phyloP scores from a whole-genome alignment of 208 protist species.

The Acanthamoeba quina region DNA sequence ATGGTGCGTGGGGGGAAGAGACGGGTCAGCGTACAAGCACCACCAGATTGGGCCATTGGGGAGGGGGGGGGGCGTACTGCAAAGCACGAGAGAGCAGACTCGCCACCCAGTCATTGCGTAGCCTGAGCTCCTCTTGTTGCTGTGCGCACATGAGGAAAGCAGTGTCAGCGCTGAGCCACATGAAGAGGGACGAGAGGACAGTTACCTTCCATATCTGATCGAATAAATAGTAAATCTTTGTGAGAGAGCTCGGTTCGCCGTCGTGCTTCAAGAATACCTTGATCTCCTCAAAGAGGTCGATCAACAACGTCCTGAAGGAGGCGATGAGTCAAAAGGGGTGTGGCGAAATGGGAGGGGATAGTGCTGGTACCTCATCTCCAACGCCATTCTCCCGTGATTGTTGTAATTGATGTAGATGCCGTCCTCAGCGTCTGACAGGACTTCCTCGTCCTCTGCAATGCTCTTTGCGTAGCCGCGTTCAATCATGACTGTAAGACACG shows the following conservation, averaged over 20 bases:
- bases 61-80: neutral
- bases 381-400: neutral
- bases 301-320: neutral
- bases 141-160: neutral
- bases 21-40: neutral
- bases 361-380: neutral
- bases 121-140: conserved; percentile 33
- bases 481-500: neutral
- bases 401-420: neutral
- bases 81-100: conserved; percentile 25
- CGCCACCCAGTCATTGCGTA: conserved; percentile 14
- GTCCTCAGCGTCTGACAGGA: neutral
- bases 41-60: neutral
- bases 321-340: neutral
- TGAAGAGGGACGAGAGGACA: neutral
- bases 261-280: conserved; percentile 44
- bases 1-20: neutral
- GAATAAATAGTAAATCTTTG: conserved; percentile 25
- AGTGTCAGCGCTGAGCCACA: too few species aligned
- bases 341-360: neutral
- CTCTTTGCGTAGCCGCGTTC: too few species aligned
- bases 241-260: neutral
- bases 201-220: conserved; percentile 23
- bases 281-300: conserved; percentile 41
- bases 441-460: neutral